phyloP scores from a whole-genome alignment of 352 stramenopile species.

The Phytophthora colocasiae region DNA sequence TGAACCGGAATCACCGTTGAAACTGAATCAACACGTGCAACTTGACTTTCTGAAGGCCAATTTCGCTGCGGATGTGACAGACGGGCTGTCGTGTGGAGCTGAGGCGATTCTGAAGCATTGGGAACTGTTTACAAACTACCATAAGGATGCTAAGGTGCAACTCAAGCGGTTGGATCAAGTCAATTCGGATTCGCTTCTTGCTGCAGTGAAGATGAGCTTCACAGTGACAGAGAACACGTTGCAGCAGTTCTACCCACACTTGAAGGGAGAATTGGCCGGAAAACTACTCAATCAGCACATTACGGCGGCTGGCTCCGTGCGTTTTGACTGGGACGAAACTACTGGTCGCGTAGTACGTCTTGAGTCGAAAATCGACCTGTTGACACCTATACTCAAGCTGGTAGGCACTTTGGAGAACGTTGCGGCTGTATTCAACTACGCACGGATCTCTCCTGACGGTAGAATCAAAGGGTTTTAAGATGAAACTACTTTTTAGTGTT shows the following conservation, averaged over 20 bases:
- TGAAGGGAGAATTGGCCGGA: not conserved
- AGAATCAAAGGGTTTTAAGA: not conserved
- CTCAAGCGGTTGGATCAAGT: conserved; percentile 8
- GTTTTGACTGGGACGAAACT: conserved; percentile 17
- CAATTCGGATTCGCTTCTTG: conserved; percentile 2
- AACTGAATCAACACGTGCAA: conserved; percentile 1
- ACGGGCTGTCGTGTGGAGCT: conserved; percentile 6
- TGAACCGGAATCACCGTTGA: not conserved
- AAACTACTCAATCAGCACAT: conserved; percentile 14
- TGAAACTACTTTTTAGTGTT: conserved; percentile 7
- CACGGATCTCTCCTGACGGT: conserved; percentile 10
- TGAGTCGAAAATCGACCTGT: conserved; percentile 16
- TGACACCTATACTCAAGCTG: conserved; percentile 12
- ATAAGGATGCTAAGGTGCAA: conserved; percentile 7
- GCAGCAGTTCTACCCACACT: conserved; percentile 10
- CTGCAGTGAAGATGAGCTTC: not conserved
- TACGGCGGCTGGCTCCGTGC: not conserved
- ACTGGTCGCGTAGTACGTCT: conserved; percentile 3
- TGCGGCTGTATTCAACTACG: conserved; percentile 7
- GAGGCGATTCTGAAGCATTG: conserved; percentile 17
- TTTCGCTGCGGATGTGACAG: conserved; percentile 13
- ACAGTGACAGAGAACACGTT: conserved; percentile 23
- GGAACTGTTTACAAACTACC: conserved; percentile 12
- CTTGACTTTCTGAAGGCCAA: conserved; percentile 11
- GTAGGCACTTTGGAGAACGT: conserved; percentile 18